Conservation (phyloP, 768 basidiomycete species). For the Russula ochroleuca region DNA sequence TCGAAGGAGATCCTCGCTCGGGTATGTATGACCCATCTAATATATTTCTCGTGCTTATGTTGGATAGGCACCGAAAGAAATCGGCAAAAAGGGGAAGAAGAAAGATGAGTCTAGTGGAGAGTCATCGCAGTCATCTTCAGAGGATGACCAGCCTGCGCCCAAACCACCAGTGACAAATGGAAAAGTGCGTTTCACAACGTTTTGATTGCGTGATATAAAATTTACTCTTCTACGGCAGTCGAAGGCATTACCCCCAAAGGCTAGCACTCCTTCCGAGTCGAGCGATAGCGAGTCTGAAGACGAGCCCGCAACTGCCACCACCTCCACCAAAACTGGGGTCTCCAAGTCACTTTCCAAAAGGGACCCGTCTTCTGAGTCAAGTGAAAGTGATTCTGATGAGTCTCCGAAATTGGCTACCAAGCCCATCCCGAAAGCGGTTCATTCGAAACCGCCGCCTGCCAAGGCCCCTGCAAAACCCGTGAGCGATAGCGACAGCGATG, state of each 20-base stretch:
- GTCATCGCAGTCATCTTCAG: slow-evolving; percentile 35
- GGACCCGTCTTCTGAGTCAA: too few species aligned
- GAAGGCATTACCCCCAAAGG: slow-evolving; percentile 32
- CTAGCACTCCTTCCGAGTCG: slow-evolving; percentile 27
- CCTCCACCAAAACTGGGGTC: background rate
- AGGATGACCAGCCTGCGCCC: slow-evolving; percentile 41
- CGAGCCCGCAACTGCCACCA: background rate
- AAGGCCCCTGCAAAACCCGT: slow-evolving; percentile 5
- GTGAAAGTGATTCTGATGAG: too few species aligned
- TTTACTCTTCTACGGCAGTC: slow-evolving; percentile 30
- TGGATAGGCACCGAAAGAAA: slow-evolving; percentile 14
- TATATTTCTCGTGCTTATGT: background rate
- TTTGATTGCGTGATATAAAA: background rate
- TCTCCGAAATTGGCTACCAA: too few species aligned
- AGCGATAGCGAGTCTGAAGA: slow-evolving; percentile 23
- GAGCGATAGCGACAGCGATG: background rate
- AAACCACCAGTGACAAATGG: slow-evolving; percentile 8
- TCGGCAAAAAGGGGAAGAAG: slow-evolving; percentile 28
- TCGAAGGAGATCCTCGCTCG: slow-evolving; percentile 45
- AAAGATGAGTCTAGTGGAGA: slow-evolving; percentile 31
- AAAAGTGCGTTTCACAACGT: slow-evolving; percentile 6
- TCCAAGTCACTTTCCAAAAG: too few species aligned
- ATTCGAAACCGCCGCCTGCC: background rate
- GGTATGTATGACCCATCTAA: slow-evolving; percentile 24
- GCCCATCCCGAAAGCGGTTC: background rate